Evolutionary conservation across 345 rosid species (phyloP).

Genomic region (Geranium brycei): DNA sequence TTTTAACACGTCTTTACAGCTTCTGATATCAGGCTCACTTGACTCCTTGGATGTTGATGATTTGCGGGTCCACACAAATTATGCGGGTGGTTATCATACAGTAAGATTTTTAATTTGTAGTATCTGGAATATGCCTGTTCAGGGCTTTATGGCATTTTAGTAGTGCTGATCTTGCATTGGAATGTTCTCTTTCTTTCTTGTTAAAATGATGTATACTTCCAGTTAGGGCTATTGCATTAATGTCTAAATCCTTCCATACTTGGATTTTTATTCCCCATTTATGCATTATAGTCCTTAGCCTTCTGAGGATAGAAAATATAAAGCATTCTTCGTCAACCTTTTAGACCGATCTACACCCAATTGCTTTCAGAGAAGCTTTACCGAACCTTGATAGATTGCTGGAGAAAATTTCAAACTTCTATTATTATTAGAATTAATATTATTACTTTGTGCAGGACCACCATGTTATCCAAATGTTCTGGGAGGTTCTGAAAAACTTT

Average conservation of each 20-base stretch:
- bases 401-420: neutral
- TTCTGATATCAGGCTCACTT: slow-evolving; percentile 88
- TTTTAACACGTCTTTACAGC: slow-evolving; percentile 34
- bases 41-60: slow-evolving; percentile 97
- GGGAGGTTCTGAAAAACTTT: slow-evolving; percentile 90
- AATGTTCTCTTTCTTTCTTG: neutral
- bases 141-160: neutral
- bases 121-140: neutral
- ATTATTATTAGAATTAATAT: neutral
- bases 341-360: too few relatives aligned
- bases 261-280: neutral
- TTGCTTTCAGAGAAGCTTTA: neutral
- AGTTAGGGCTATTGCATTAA: neutral
- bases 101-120: slow-evolving; percentile 28
- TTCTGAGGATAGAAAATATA: neutral
- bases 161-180: neutral
- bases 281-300: neutral
- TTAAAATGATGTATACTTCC: neutral
- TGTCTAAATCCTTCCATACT: neutral
- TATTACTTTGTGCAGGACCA: slow-evolving; percentile 52
- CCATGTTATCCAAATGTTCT: slow-evolving; percentile 89
- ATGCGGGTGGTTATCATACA: slow-evolving; percentile 78
- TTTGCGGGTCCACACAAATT: slow-evolving; percentile 60
- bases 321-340: too few relatives aligned
- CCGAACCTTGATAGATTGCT: neutral